Percentiles rank a stretch among this genome's conserved stretches.
Evolutionary conservation across 2,329 filamentous ascomycete genomes (phyloP).

Genomic region (Fusarium ramigenum): DNA sequence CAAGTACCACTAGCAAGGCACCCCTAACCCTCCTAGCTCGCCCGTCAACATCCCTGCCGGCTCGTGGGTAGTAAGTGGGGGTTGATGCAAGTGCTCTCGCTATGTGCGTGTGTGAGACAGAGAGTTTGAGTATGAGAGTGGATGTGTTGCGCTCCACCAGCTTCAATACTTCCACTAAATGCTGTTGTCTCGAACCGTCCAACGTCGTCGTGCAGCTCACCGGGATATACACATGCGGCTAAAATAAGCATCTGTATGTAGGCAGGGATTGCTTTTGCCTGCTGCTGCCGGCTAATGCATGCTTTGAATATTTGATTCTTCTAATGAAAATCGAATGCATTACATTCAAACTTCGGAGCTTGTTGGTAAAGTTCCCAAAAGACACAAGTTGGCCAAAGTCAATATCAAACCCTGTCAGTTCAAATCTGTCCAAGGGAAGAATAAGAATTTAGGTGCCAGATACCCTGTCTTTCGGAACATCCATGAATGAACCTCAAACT

Average conservation of each 20-base stretch:
- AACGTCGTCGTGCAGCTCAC: conserved; percentile 30
- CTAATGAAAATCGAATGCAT: conserved; percentile 33
- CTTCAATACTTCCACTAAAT: conserved; percentile 18
- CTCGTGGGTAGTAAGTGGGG: conserved; percentile 42
- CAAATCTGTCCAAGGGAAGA: conserved; percentile 7
- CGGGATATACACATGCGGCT: conserved; percentile 36
- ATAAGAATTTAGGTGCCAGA: not conserved
- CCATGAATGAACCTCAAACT: not conserved
- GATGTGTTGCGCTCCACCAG: conserved; percentile 27
- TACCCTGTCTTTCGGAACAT: not conserved
- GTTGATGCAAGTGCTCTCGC: conserved; percentile 41
- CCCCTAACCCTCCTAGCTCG: conserved; percentile 7
- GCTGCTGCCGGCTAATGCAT: conserved; percentile 19
- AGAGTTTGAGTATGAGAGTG: conserved; percentile 3
- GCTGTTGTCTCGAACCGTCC: conserved; percentile 34
- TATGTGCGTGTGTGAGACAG: not conserved
- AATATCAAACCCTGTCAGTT: conserved; percentile 4
- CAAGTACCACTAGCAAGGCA: conserved; percentile 13
- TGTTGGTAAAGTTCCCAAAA: not conserved
- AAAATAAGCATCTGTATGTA: conserved; percentile 42
- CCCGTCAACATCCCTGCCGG: conserved; percentile 34
- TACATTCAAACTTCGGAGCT: not conserved
- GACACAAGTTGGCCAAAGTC: not conserved
- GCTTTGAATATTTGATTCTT: conserved; percentile 38
- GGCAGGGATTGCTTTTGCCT: conserved; percentile 30